Conservation (phyloP, 345 rosid species). For the Citrus hindsii region DNA sequence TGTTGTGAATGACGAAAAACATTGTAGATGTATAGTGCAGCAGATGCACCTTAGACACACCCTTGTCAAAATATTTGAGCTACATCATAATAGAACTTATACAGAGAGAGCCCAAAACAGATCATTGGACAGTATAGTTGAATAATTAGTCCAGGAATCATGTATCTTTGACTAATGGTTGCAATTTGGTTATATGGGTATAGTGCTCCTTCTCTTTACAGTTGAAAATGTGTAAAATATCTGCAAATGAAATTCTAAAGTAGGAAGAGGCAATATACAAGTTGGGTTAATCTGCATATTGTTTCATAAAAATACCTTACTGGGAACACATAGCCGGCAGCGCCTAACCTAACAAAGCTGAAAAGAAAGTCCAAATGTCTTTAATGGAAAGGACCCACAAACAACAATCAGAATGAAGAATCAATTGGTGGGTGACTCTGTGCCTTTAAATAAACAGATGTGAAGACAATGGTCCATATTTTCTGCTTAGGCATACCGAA, state of each 20-base stretch:
- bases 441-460: neutral
- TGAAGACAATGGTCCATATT: conserved; percentile 17
- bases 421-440: neutral
- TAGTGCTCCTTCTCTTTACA: neutral
- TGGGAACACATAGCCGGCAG: neutral
- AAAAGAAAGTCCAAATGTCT: neutral
- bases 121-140: too few species aligned
- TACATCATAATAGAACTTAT: neutral
- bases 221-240: neutral
- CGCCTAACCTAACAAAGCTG: neutral
- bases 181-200: neutral
- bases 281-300: conserved; percentile 6
- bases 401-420: conserved; percentile 9
- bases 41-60: too few species aligned
- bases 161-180: neutral
- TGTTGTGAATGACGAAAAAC: too few species aligned
- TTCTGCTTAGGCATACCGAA: conserved; percentile 17
- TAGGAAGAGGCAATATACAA: neutral
- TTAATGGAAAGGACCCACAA: conserved; percentile 3
- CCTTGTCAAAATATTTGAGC: too few species aligned
- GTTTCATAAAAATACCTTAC: neutral
- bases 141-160: neutral
- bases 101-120: neutral
- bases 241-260: neutral
- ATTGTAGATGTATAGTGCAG: too few species aligned